Base-by-base conservation (phyloP, 2,329 filamentous ascomycete species). In the Cladobotryum protrusum region DNA sequence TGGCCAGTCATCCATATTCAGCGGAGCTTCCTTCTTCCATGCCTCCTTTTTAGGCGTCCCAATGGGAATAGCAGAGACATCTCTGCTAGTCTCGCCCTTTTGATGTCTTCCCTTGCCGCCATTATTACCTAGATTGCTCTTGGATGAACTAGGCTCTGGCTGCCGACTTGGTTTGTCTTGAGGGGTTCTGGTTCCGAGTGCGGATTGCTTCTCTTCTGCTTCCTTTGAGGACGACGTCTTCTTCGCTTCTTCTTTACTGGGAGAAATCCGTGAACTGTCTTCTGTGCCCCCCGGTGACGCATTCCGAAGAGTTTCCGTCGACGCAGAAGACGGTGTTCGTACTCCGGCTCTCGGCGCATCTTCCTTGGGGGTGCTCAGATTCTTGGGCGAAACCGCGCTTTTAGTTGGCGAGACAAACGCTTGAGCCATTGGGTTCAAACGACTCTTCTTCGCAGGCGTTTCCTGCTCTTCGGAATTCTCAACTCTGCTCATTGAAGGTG, bases 1-100 rank as follows among this genome's bases (percentile, higher is more conserved):
- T 17, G 60, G 61, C 58, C 61, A 65, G 13, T 63, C 57, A 1
- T 61, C 54, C 8, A 49, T 56, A 46, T 49, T 52, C 33, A 54
- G 47, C 19, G 17, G 12, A 12, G 5, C 37, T 33, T 50, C 29
- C 39, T 13, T 43, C 36, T 46, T 39, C 19, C 12, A 18, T 11
- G 14, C 12, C 7, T 37, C 39, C 14, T 41, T 46, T 43, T 20
- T n/a, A 14, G 48, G 43, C 12, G 49, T 45, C 12, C 14, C 32
- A 3, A 24, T 15, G 4, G 32, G 41, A n/a, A 18, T 24, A 33
- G 14, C 19, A 12, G 4, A 7, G 33, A 43, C 18, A n/a, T 35
- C 40, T 19, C 35, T 17, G 36, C 29, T 43, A 15, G 24, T 18
- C 35, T 40, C 24, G n/a, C 18, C 20, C 11, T 35, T 32, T 32